phyloP scores from a whole-genome alignment of 306 rosid species.

The Vigna trinervia region DNA sequence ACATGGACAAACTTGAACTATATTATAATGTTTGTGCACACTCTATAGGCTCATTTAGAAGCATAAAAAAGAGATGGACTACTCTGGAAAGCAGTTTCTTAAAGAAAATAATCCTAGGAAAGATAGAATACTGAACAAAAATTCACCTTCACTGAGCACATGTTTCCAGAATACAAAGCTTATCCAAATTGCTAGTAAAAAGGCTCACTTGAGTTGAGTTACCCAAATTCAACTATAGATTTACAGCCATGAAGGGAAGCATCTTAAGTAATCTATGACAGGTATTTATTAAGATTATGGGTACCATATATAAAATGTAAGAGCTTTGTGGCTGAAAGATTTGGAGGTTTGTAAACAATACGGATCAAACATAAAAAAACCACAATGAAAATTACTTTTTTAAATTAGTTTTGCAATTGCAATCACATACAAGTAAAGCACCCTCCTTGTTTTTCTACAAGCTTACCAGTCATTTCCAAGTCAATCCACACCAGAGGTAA shows the following conservation, averaged over 20 bases:
- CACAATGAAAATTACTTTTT: neutral
- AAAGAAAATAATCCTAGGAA: neutral
- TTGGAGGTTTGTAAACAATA: conserved; percentile 13
- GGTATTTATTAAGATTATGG: conserved; percentile 10
- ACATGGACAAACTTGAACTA: neutral
- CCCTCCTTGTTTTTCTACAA: conserved; percentile 8
- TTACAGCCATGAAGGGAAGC: conserved; percentile 27
- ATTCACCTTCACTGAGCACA: neutral
- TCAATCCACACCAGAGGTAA: conserved; percentile 97
- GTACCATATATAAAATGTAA: neutral
- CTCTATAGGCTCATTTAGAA: neutral
- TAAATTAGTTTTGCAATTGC: neutral
- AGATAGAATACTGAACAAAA: neutral
- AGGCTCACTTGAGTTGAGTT: conserved; percentile 29
- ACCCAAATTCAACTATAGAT: conserved; percentile 17
- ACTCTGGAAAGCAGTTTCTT: neutral
- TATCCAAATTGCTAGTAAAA: conserved; percentile 16
- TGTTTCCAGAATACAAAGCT: neutral
- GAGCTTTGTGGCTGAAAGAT: conserved; percentile 3
- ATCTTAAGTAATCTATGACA: conserved; percentile 10
- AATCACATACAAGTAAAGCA: conserved; percentile 3
- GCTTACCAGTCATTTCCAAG: conserved; percentile 97
- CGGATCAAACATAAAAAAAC: neutral
- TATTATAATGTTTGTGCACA: neutral
- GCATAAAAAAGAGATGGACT: neutral